Conservation (phyloP, 257 asterid genomes). For the Gentiana dahurica region DNA sequence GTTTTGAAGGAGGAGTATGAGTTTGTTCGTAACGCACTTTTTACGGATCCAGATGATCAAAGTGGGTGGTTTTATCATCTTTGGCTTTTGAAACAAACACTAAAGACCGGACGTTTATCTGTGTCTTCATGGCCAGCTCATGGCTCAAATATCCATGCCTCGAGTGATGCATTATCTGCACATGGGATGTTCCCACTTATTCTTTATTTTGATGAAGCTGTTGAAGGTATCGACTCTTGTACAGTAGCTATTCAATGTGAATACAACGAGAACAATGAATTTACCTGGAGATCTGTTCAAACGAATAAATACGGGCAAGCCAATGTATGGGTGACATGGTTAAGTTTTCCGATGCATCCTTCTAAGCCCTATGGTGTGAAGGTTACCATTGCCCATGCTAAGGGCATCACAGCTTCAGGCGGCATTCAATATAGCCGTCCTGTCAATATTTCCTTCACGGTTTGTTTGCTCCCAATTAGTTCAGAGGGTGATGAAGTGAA, state of each 20-base stretch:
- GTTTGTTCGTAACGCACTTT: slow-evolving; percentile 82
- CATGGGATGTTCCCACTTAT: slow-evolving; percentile 48
- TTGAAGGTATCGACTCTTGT: slow-evolving; percentile 57
- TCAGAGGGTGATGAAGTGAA: slow-evolving; percentile 25
- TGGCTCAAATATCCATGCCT: slow-evolving; percentile 37
- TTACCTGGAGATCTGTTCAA: slow-evolving; percentile 64
- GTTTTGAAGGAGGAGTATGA: slow-evolving; percentile 65
- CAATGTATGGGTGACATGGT: slow-evolving; percentile 57
- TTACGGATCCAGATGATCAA: slow-evolving; percentile 98
- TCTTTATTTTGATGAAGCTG: slow-evolving; percentile 64
- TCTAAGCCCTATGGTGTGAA: slow-evolving; percentile 41
- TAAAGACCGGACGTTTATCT: slow-evolving; percentile 39
- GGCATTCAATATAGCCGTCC: slow-evolving; percentile 41
- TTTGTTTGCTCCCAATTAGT: slow-evolving; percentile 25
- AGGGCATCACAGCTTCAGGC: slow-evolving; percentile 49
- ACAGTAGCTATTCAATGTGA: slow-evolving; percentile 59
- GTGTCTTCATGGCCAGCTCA: slow-evolving; percentile 85
- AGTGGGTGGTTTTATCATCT: slow-evolving; percentile 98
- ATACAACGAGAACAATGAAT: slow-evolving; percentile 24
- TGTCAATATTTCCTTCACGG: slow-evolving; percentile 39
- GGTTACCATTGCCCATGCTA: slow-evolving; percentile 35
- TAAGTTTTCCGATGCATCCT: slow-evolving; percentile 43
- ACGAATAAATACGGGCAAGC: slow-evolving; percentile 36
- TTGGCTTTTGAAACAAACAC: slow-evolving; percentile 86
- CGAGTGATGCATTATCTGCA: slow-evolving; percentile 32